These are phyloP conservation scores for Esteya vermicola DNA, from an alignment of 2,329 filamentous ascomycete genomes.

Conservation along the genomic window DNA sequence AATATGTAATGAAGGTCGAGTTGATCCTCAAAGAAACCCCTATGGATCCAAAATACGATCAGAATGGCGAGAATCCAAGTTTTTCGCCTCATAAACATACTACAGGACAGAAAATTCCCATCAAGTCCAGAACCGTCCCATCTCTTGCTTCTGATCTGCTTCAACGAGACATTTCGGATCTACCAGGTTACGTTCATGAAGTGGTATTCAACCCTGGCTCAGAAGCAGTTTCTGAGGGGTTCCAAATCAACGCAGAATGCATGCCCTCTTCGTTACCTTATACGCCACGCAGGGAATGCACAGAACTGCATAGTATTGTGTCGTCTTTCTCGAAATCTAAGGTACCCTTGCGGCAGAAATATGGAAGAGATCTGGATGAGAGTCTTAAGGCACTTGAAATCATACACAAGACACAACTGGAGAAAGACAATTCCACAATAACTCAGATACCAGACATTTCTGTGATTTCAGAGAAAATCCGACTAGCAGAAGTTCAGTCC, in stretches of 20 bases:
- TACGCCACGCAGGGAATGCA: neutral
- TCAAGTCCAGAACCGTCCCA: no score
- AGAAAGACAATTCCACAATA: neutral
- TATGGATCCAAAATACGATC: neutral
- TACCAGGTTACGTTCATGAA: no score
- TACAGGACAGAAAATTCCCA: no score
- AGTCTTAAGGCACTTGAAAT: conserved; percentile 8
- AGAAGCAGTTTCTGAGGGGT: no score
- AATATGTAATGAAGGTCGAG: conserved; percentile 21
- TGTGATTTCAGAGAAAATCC: no score
- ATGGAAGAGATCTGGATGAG: conserved; percentile 11
- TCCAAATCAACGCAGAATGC: no score
- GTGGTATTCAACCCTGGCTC: no score
- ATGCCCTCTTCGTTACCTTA: neutral
- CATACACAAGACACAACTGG: neutral
- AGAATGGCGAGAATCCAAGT: neutral
- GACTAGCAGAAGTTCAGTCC: no score
- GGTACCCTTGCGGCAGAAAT: conserved; percentile 4
- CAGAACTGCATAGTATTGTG: conserved; percentile 20
- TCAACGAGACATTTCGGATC: no score
- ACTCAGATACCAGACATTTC: neutral
- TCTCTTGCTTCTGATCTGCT: no score
- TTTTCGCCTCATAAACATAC: no score
- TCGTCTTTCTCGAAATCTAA: conserved; percentile 13
- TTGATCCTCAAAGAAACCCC: no score